Percentiles rank a stretch among this genome's conserved stretches.
phyloP scores from a whole-genome alignment of 2,329 filamentous ascomycete species.

The Phialophora macrospora region DNA sequence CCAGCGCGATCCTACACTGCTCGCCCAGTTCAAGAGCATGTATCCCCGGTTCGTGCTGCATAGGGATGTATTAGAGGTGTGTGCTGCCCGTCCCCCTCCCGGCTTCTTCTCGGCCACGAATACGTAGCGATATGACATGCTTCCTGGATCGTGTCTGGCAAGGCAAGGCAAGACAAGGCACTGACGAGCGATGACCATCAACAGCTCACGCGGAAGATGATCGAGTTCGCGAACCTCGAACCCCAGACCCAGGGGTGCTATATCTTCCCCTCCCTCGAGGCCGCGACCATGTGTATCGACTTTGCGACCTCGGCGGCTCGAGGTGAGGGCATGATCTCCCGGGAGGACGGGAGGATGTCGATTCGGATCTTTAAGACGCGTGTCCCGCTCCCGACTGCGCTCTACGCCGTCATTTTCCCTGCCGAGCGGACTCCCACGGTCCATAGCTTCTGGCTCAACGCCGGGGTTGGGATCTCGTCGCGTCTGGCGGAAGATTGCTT shows the following conservation, averaged over 20 bases:
- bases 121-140: too few species aligned
- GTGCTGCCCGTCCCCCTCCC: neutral
- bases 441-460: constrained; percentile 26
- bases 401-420: constrained; percentile 32
- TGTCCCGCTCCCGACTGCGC: neutral
- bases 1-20: constrained; percentile 18
- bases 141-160: too few species aligned
- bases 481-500: constrained; percentile 29
- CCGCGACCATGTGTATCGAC: constrained; percentile 16
- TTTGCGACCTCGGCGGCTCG: constrained; percentile 23
- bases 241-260: constrained; percentile 19
- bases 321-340: constrained; percentile 1
- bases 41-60: constrained; percentile 32
- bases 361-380: constrained; percentile 21
- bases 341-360: constrained; percentile 2
- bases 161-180: too few species aligned
- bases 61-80: constrained; percentile 25
- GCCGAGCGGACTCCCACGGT: constrained; percentile 4
- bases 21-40: constrained; percentile 22
- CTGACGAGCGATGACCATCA: neutral
- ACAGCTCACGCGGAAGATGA: constrained; percentile 24
- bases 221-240: constrained; percentile 12
- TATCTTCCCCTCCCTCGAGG: constrained; percentile 21
- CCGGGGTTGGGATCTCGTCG: constrained; percentile 33
- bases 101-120: too few species aligned